phyloP scores from a whole-genome alignment of 225 moss, liverwort and hornwort genomes.

The Antitrichia curtipendula region DNA sequence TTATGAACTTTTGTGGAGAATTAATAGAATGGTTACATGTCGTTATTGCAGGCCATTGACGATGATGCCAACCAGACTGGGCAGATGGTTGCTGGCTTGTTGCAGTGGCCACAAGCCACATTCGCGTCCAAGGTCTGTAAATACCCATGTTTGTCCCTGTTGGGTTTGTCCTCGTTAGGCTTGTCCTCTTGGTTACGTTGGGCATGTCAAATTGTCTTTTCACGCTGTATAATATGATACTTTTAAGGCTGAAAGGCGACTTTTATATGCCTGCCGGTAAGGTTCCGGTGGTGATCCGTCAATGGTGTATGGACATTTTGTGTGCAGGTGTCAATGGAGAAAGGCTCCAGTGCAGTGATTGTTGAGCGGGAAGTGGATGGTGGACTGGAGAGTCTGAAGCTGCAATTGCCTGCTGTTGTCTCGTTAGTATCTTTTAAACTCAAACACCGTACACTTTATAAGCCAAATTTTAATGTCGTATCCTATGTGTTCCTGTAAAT shows the following conservation, averaged over 20 bases:
- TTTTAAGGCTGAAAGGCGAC: neutral
- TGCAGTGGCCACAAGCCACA: conserved; percentile 95
- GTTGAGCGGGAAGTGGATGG: conserved; percentile 92
- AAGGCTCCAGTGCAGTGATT: conserved; percentile 34
- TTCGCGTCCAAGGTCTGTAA: conserved; percentile 71
- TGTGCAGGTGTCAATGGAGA: conserved; percentile 55
- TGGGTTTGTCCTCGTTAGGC: neutral
- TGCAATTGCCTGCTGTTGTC: conserved; percentile 80
- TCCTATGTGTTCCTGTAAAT: neutral
- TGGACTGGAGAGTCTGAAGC: conserved; percentile 73
- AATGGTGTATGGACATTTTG: neutral
- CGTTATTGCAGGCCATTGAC: conserved; percentile 64
- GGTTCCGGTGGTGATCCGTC: neutral
- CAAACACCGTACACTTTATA: neutral
- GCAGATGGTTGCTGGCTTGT: conserved; percentile 94
- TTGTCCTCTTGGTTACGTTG: neutral
- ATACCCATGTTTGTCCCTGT: neutral
- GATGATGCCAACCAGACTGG: conserved; percentile 96
- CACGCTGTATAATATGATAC: neutral
- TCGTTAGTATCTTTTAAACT: conserved; percentile 35
- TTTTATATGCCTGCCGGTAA: neutral
- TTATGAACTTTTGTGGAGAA: neutral
- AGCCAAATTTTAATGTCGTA: neutral
- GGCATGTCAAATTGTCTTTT: neutral
- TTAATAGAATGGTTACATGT: neutral